A percentile compares a stretch with the other conserved stretches of the same genome.
Evolutionary conservation across 2,329 filamentous ascomycete species (phyloP).

Genomic region (Apiospora rasikravindrae): DNA sequence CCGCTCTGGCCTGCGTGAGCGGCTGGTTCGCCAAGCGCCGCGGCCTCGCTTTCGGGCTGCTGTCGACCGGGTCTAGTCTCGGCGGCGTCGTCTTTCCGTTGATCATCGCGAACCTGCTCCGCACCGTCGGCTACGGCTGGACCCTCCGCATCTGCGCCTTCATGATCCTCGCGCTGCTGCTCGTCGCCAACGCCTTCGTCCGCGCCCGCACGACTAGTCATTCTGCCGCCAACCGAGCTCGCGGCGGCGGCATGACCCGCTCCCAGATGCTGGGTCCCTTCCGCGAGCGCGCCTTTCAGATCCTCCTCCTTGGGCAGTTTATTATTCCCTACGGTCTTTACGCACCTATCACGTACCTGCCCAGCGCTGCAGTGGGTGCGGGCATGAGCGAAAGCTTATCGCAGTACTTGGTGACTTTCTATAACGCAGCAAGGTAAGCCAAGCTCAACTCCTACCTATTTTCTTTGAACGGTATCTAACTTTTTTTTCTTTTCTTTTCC

Average conservation of each 20-base stretch:
- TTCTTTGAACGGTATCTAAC: not conserved
- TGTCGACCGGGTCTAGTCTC: conserved; percentile 58
- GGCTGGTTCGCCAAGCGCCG: conserved; percentile 60
- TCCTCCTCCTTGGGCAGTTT: conserved; percentile 13
- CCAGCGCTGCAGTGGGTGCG: conserved; percentile 11
- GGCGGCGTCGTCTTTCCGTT: conserved; percentile 66
- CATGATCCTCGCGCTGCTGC: conserved; percentile 27
- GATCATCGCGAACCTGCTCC: conserved; percentile 59
- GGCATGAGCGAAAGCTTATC: conserved; percentile 21
- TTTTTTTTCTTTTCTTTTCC: rapidly evolving
- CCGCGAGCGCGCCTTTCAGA: conserved; percentile 18
- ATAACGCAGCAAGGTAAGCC: conserved; percentile 24
- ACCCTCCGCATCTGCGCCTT: conserved; percentile 28
- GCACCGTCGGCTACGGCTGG: conserved; percentile 50
- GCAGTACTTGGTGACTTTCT: conserved; percentile 24
- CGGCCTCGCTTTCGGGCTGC: conserved; percentile 58
- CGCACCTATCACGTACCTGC: conserved; percentile 24
- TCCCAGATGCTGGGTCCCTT: conserved; percentile 17
- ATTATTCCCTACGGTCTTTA: conserved; percentile 24
- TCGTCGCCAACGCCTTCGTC: conserved; percentile 25
- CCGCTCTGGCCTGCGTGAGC: conserved; percentile 38
- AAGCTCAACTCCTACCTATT: too few relatives aligned
- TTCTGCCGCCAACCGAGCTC: not conserved
- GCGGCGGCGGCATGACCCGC: not conserved
- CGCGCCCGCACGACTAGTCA: not conserved